These are phyloP conservation scores for Galerina marginata DNA, from an alignment of 768 basidiomycete species.

Conservation along the genomic window DNA sequence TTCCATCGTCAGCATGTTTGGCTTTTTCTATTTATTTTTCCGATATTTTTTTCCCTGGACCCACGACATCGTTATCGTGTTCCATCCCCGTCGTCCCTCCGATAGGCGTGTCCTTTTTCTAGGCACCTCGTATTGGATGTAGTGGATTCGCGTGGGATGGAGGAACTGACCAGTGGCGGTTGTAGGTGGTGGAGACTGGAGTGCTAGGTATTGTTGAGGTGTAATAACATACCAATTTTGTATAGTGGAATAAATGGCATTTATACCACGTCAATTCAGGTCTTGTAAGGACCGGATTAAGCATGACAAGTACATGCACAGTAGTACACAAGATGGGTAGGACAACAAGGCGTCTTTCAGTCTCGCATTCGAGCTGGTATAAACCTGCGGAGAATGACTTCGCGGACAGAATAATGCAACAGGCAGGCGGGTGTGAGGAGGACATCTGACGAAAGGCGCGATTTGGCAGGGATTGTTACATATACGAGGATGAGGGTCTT, in stretches of 20 bases:
- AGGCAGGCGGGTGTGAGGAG: slow-evolving; percentile 78
- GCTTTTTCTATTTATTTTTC: slow-evolving; percentile 11
- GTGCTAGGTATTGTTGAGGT: slow-evolving; percentile 11
- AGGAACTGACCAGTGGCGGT: too few relatives aligned
- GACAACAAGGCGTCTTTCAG: slow-evolving; percentile 32
- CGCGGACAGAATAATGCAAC: slow-evolving; percentile 77
- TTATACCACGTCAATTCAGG: not conserved
- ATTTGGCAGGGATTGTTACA: slow-evolving; percentile 87
- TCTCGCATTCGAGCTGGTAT: slow-evolving; percentile 94
- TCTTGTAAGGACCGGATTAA: not conserved
- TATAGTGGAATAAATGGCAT: slow-evolving; percentile 13
- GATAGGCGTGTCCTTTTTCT: not conserved
- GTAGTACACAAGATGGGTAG: not conserved
- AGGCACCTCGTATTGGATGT: not conserved
- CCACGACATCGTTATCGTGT: not conserved
- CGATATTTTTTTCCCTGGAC: not conserved
- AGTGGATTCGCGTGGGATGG: not conserved
- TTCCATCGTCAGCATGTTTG: slow-evolving; percentile 7
- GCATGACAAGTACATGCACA: not conserved
- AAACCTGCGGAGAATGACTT: slow-evolving; percentile 85
- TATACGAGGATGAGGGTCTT: slow-evolving; percentile 92
- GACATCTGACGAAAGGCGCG: slow-evolving; percentile 53
- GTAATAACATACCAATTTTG: slow-evolving; percentile 16
- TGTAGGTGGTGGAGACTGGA: not conserved
- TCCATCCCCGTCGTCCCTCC: not conserved